Percentiles rank a stretch among this genome's conserved stretches.
Evolutionary conservation across 805 yeast species (phyloP).

Genomic region (Wickerhamomyces queroliae): DNA sequence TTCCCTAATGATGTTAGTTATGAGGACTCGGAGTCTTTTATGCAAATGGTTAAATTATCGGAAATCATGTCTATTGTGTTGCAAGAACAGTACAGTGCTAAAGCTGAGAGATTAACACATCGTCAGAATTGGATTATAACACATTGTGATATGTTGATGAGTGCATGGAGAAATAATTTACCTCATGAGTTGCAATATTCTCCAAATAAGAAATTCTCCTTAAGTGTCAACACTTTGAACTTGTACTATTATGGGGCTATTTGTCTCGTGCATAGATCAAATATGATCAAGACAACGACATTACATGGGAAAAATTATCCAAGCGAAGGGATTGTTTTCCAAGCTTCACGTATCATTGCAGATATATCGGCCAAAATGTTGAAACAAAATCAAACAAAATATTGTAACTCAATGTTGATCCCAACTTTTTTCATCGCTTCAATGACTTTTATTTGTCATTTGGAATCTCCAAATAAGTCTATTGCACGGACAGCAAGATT

Average conservation of each 20-base stretch:
- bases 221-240: constrained; percentile 53
- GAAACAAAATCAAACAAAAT: constrained; percentile 41
- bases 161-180: constrained; percentile 65
- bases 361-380: constrained; percentile 52
- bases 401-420: constrained; percentile 54
- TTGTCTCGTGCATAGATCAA: constrained; percentile 65
- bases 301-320: constrained; percentile 25
- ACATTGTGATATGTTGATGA: constrained; percentile 72
- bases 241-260: constrained; percentile 70
- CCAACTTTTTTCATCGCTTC: constrained; percentile 59
- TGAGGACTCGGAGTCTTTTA: constrained; percentile 50
- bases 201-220: constrained; percentile 41
- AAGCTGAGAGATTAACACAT: constrained; percentile 49
- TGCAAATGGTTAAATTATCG: constrained; percentile 58
- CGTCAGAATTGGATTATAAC: constrained; percentile 36
- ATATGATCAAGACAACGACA: constrained; percentile 38
- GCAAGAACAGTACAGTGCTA: constrained; percentile 65
- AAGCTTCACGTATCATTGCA: constrained; percentile 73
- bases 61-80: constrained; percentile 68
- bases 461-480: constrained; percentile 31
- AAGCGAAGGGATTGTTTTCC: constrained; percentile 63
- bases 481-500: constrained; percentile 31
- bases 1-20: constrained; percentile 48
- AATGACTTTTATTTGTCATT: constrained; percentile 68
- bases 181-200: constrained; percentile 60